phyloP scores from a whole-genome alignment of 1,139 yeast genomes.

The Saccharomyces hybrid region DNA sequence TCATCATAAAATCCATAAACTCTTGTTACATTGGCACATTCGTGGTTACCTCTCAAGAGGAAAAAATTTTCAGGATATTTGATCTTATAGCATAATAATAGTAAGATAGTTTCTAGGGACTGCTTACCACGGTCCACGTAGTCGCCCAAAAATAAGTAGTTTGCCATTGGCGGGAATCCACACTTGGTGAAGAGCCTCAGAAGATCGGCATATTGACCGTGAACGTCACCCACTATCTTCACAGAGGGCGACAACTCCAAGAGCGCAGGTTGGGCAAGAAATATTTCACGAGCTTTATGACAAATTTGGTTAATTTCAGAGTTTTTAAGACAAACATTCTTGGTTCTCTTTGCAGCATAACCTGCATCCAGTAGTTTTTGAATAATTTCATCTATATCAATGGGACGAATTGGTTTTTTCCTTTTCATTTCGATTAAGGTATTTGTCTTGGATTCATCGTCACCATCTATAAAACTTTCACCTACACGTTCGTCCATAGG shows the following conservation, averaged over 20 bases:
- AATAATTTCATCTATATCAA: constrained; percentile 75
- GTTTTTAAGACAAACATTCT: constrained; percentile 73
- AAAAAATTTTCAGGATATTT: constrained; percentile 92
- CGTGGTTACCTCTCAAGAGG: constrained; percentile 83
- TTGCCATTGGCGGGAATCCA: constrained; percentile 91
- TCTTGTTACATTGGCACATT: constrained; percentile 84
- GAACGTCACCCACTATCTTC: constrained; percentile 90
- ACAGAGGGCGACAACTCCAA: constrained; percentile 88
- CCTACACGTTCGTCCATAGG: not conserved
- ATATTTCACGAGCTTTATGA: constrained; percentile 72
- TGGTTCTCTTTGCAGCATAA: constrained; percentile 83
- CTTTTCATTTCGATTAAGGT: constrained; percentile 4
- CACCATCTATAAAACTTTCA: not conserved
- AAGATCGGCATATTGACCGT: constrained; percentile 84
- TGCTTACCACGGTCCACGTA: constrained; percentile 93
- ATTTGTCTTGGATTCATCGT: constrained; percentile 4
- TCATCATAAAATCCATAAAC: constrained; percentile 93
- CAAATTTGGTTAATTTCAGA: constrained; percentile 77
- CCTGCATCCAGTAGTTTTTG: constrained; percentile 86
- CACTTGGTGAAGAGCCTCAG: constrained; percentile 82
- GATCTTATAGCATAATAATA: constrained; percentile 76
- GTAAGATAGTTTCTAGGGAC: constrained; percentile 72
- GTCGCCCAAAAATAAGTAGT: constrained; percentile 81
- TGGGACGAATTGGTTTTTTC: constrained; percentile 30
- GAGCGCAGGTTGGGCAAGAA: constrained; percentile 74